Base-by-base conservation (phyloP, 1,284 basidiomycete genomes). In the Cryptococcus floricola region DNA sequence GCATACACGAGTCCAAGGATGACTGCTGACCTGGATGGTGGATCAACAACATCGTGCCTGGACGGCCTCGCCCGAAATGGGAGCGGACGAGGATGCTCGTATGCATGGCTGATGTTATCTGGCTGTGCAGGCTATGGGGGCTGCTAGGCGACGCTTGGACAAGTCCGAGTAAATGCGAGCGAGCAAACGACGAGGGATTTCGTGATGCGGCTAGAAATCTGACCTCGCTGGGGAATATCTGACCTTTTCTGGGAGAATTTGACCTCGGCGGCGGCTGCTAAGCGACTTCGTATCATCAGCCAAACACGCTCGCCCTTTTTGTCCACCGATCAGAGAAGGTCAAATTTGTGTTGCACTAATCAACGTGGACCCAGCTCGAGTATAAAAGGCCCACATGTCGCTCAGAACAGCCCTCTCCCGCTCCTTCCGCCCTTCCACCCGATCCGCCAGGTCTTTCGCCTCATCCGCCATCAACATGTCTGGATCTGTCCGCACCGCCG, bases 381-480 rank as follows among this genome's bases (percentile, higher is more conserved):
- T 16, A 31, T 31, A 25, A 16, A 18, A 28, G 25, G 28, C 28
- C 25, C 25, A 3, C 18, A 38, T 50, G 48, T 28, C 41, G 28
- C 25, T 31, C 16, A 38, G 23, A 31, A 43, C 31, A 1, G 27
- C 16, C 25, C 50, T 52, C 41, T 31, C 27, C 25, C 50, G 39
- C 16, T n/a, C 39, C 16, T 25, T 13, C 41, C 50, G 12, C 23
- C 16, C 25, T 12, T 16, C 42, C 2, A 23, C 23, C 23, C 23
- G 2, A 1, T 1, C 23, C 48, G 19, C 48, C 48, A 31, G 23
- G 23, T 39, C 48, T 12, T 31, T 23, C 39, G 14, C 50, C 19
- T 52, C 31, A 28, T 43, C 42, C 50, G 16, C 41, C 13, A 38
- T 52, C 52, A 53, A 59, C n/a, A 67, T 68, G 64, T 62, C 64